Percentiles rank a stretch among this genome's conserved stretches.
Conservation (phyloP, 345 rosid species). For the Citrus medica region DNA sequence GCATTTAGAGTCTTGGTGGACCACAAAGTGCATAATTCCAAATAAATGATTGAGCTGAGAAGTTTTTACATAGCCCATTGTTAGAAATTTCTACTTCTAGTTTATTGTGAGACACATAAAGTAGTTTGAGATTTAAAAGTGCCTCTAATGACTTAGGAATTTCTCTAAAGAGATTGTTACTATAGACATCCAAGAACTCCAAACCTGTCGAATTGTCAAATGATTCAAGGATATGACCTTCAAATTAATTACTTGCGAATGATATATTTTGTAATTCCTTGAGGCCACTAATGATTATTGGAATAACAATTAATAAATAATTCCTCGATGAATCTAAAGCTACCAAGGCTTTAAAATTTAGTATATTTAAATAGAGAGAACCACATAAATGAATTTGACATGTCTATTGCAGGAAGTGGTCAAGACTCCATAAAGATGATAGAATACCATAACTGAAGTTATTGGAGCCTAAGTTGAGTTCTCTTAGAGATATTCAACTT, state of each 20-base stretch:
- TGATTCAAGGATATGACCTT: constrained; percentile 14
- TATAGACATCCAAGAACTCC: too few species aligned
- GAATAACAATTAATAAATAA: too few species aligned
- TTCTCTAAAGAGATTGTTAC: not conserved
- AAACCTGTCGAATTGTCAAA: too few species aligned
- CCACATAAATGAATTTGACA: constrained; percentile 17
- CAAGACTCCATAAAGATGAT: not conserved
- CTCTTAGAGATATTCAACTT: not conserved
- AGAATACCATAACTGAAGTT: not conserved
- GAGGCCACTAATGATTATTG: too few species aligned
- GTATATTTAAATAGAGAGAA: not conserved
- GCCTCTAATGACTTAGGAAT: not conserved
- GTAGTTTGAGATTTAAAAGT: too few species aligned
- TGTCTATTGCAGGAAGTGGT: not conserved
- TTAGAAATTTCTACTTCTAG: not conserved
- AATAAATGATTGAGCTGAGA: not conserved
- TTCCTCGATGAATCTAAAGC: too few species aligned
- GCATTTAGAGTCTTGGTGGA: not conserved
- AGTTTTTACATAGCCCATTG: not conserved
- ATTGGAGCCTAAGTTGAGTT: not conserved
- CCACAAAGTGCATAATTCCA: constrained; percentile 13
- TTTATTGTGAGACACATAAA: too few species aligned
- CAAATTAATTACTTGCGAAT: not conserved
- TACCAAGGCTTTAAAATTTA: too few species aligned
- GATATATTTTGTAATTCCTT: too few species aligned